Percentiles rank a stretch among this genome's conserved stretches.
Evolutionary conservation across 768 basidiomycete genomes (phyloP).

Genomic region (Psilocybe cyanescens): DNA sequence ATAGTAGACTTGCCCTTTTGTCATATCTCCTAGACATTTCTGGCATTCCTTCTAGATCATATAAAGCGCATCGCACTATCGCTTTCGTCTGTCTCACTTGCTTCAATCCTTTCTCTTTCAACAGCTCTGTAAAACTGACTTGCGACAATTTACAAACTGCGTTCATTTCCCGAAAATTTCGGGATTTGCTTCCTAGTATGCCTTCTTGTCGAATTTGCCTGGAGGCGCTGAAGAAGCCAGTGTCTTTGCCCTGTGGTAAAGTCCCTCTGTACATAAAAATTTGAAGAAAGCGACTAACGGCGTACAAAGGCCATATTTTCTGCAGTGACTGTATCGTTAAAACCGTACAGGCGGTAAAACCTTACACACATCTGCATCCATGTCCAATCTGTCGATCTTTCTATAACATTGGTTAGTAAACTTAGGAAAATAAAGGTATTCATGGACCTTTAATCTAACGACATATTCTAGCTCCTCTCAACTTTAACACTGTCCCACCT

Average conservation of each 20-base stretch:
- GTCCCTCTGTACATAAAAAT: background rate
- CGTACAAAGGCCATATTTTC: conserved; percentile 58
- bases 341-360: conserved; percentile 49
- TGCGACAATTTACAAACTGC: background rate
- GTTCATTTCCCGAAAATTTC: conserved; percentile 18
- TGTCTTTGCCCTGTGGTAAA: conserved; percentile 68
- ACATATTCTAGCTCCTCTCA: conserved; percentile 42
- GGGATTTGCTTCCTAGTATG: conserved; percentile 11
- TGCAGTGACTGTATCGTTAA: conserved; percentile 63
- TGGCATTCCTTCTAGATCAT: conserved; percentile 7
- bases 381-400: conserved; percentile 62
- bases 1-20: conserved; percentile 7
- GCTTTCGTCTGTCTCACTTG: background rate
- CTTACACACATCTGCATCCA: conserved; percentile 48
- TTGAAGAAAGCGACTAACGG: background rate
- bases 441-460: background rate
- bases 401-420: conserved; percentile 55
- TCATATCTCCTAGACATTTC: conserved; percentile 17
- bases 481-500: conserved; percentile 54
- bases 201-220: conserved; percentile 60
- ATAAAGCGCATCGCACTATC: conserved; percentile 6
- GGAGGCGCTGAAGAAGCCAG: conserved; percentile 55
- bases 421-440: background rate
- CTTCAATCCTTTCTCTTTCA: conserved; percentile 3
- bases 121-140: background rate